A percentile compares a stretch with the other conserved stretches of the same genome.
These are phyloP conservation scores for Phytophthora nicotianae DNA, from an alignment of 352 stramenopile genomes.

Conservation along the genomic window DNA sequence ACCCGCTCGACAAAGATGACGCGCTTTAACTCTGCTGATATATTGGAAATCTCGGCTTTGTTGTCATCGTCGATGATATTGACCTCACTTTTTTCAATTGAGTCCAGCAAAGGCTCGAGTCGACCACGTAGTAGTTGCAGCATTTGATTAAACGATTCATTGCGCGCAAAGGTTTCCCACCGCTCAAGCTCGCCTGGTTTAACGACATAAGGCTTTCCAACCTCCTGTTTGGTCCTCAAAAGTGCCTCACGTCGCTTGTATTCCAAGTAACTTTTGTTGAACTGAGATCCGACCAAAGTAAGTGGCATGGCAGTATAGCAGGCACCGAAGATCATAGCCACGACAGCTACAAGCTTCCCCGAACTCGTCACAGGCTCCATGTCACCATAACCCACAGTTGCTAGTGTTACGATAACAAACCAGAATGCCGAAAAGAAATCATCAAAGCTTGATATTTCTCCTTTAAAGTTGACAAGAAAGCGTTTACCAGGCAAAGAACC, in stretches of 20 bases:
- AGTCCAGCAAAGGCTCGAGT: conserved; percentile 51
- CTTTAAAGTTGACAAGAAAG: conserved; percentile 74
- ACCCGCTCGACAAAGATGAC: conserved; percentile 58
- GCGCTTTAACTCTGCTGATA: conserved; percentile 53
- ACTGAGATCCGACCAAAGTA: conserved; percentile 79
- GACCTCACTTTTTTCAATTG: conserved; percentile 48
- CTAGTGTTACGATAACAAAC: conserved; percentile 85
- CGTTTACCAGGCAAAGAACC: conserved; percentile 66
- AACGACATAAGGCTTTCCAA: conserved; percentile 67
- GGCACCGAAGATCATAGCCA: conserved; percentile 83
- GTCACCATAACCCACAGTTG: conserved; percentile 77
- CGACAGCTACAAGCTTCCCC: conserved; percentile 72
- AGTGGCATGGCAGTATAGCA: conserved; percentile 86
- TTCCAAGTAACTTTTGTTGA: conserved; percentile 84
- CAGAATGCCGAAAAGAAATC: conserved; percentile 87
- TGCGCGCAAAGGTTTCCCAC: conserved; percentile 59
- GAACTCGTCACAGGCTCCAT: conserved; percentile 72
- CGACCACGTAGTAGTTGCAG: conserved; percentile 39
- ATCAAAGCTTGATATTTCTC: conserved; percentile 71
- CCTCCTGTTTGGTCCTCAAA: conserved; percentile 71
- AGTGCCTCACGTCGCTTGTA: conserved; percentile 78
- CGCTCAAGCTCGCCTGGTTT: conserved; percentile 42
- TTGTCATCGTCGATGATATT: conserved; percentile 54
- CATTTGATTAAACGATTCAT: conserved; percentile 56
- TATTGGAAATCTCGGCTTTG: conserved; percentile 34